phyloP scores from a whole-genome alignment of 2,329 filamentous ascomycete species.

The Plectosphaerella cucumerina region DNA sequence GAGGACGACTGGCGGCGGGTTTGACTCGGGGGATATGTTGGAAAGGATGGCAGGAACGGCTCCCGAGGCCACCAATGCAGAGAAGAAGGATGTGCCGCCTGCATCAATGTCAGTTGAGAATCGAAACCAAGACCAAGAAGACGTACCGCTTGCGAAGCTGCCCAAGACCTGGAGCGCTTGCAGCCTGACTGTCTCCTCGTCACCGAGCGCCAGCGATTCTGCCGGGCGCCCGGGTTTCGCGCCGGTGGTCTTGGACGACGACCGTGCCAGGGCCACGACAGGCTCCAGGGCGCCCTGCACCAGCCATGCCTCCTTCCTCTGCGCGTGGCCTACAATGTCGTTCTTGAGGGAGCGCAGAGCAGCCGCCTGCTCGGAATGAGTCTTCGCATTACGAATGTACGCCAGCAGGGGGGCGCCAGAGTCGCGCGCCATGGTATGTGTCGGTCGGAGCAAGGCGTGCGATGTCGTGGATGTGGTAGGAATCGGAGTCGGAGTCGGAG shows the following conservation, averaged over 20 bases:
- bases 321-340: slow-evolving; percentile 80
- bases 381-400: slow-evolving; percentile 52
- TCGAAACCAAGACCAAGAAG: not conserved
- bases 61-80: slow-evolving; percentile 65
- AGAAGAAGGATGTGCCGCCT: slow-evolving; percentile 79
- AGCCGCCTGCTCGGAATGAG: slow-evolving; percentile 46
- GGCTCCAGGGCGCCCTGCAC: slow-evolving; percentile 63
- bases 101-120: slow-evolving; percentile 5
- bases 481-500: too few relatives aligned
- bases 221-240: slow-evolving; percentile 25
- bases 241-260: slow-evolving; percentile 25
- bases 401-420: slow-evolving; percentile 49
- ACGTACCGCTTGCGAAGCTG: slow-evolving; percentile 76
- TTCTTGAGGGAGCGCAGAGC: slow-evolving; percentile 78
- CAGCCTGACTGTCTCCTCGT: slow-evolving; percentile 65
- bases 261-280: slow-evolving; percentile 41
- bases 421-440: slow-evolving; percentile 46
- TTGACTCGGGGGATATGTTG: slow-evolving; percentile 62
- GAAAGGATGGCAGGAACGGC: slow-evolving; percentile 67
- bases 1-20: slow-evolving; percentile 62
- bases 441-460: too few relatives aligned
- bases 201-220: slow-evolving; percentile 38
- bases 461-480: too few relatives aligned
- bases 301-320: slow-evolving; percentile 80
- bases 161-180: slow-evolving; percentile 83